Percentiles rank a stretch among this genome's conserved stretches.
Conservation (phyloP, 495 filamentous ascomycete species). For the Neurospora intermedia region DNA sequence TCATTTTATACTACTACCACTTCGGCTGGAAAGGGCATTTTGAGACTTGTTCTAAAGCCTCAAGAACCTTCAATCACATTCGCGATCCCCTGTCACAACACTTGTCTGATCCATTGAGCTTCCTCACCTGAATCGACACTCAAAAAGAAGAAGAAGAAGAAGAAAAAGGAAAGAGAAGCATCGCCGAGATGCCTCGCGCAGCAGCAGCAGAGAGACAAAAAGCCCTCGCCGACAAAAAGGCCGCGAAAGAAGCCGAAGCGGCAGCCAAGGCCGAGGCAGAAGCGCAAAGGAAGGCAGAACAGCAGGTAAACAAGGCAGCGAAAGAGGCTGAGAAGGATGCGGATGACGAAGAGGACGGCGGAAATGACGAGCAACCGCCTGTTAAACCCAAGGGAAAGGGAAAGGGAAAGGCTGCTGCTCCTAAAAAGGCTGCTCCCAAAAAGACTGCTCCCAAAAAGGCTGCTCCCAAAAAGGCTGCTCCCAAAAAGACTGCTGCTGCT, state of each 20-base stretch:
- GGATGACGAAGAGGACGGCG: background rate
- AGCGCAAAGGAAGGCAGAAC: background rate
- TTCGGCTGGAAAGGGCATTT: background rate
- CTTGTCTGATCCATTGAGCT: background rate
- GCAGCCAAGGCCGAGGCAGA: background rate
- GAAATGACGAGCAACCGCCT: background rate
- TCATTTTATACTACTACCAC: background rate
- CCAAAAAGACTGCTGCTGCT: background rate
- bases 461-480: background rate
- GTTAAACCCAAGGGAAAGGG: background rate
- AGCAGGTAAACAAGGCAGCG: background rate
- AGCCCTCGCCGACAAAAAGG: background rate
- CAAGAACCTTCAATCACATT: background rate
- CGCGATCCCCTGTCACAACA: background rate
- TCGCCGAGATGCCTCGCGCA: background rate
- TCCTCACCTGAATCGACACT: background rate
- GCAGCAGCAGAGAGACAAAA: background rate
- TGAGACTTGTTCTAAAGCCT: background rate
- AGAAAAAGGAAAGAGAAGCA: background rate
- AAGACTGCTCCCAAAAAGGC: background rate
- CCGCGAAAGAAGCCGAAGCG: background rate
- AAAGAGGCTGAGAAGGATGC: background rate
- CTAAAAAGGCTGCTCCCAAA: background rate
- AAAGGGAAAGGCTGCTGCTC: background rate
- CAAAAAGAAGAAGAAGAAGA: no score